phyloP scores from a whole-genome alignment of 441 rosid species.

The Corymbia calophylla region DNA sequence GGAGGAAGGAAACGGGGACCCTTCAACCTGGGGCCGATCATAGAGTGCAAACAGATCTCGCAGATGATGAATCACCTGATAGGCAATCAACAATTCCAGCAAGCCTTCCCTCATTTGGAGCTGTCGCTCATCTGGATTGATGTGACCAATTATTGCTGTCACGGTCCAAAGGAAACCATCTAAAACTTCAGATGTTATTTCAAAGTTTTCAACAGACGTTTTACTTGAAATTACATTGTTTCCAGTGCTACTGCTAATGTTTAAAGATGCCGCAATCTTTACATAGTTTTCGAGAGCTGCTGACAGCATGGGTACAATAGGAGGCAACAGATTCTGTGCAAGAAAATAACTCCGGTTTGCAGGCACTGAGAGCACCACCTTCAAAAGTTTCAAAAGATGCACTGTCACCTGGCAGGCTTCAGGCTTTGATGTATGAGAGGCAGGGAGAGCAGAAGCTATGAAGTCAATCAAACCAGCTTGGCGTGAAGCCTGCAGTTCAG shows the following conservation, averaged over 20 bases:
- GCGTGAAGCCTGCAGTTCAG: conserved; percentile 73
- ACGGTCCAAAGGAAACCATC: conserved; percentile 64
- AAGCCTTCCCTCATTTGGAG: conserved; percentile 70
- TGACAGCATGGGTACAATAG: conserved; percentile 67
- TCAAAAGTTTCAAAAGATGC: conserved; percentile 63
- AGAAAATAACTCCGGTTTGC: conserved; percentile 65
- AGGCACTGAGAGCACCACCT: conserved; percentile 50
- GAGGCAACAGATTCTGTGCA: conserved; percentile 72
- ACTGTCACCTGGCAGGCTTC: conserved; percentile 76
- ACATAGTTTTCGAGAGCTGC: conserved; percentile 73
- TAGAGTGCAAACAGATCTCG: conserved; percentile 77
- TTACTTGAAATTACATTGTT: conserved; percentile 32
- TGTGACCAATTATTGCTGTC: conserved; percentile 46
- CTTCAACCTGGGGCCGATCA: conserved; percentile 87
- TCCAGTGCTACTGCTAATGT: conserved; percentile 25
- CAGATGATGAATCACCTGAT: conserved; percentile 64
- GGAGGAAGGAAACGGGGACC: conserved; percentile 72
- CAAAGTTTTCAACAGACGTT: conserved; percentile 56
- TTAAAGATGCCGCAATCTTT: conserved; percentile 67
- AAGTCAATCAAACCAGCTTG: conserved; percentile 84
- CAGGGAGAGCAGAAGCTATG: conserved; percentile 76
- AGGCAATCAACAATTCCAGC: conserved; percentile 63
- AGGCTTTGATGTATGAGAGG: conserved; percentile 76
- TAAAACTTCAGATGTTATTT: conserved; percentile 56
- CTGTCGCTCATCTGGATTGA: conserved; percentile 50